Base-by-base conservation (phyloP, 345 rosid genomes). In the Salix caprea region DNA sequence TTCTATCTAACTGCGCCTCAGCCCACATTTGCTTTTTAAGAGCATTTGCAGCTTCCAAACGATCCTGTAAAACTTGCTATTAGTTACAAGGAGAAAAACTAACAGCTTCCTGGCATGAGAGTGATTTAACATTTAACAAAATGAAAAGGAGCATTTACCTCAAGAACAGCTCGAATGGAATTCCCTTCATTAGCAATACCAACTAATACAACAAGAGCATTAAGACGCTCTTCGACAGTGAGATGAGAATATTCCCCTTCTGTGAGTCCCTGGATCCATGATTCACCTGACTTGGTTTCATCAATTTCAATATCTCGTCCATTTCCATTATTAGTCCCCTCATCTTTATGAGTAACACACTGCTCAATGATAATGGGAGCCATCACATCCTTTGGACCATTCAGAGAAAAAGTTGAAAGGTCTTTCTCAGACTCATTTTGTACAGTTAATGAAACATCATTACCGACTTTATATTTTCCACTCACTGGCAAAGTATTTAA, bases 21-120 rank as follows among this genome's bases (percentile, higher is more conserved):
- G 91, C 90, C 99, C 97, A 96, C 94, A 96, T 94, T 82, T 96
- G 98, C 81, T 91, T 96, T 85, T 96, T 96, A 79, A 96, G 93
- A 85, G 97, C 87, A 88, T 88, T 94, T 80, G 99, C 96, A 56
- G 96, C 97, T 85, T 96, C 99, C 88, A 96, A 76, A 52, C 99
- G 98, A 50, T 96, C 99, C 99, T 96, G 92, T 66, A 36, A 81
- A 78, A 75, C 52, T 3, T 50, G 26, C 76, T 36, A 75, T 82
- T 75, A 78, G 15, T 73, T 34, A 80, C 69, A 28, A n/a, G 5
- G 36, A 24, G 39, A 65, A 54, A 60, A 40, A 26, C 34, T 32
- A 36, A 70, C 62, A 80, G 52, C 54, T 40, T 39, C 40, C 42
- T 15, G 66, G 14, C 5, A 30, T 62, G 56, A 8, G 77, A 80